Conservation (phyloP, 73 alveolate genomes). For the Blepharisma japonicum region DNA sequence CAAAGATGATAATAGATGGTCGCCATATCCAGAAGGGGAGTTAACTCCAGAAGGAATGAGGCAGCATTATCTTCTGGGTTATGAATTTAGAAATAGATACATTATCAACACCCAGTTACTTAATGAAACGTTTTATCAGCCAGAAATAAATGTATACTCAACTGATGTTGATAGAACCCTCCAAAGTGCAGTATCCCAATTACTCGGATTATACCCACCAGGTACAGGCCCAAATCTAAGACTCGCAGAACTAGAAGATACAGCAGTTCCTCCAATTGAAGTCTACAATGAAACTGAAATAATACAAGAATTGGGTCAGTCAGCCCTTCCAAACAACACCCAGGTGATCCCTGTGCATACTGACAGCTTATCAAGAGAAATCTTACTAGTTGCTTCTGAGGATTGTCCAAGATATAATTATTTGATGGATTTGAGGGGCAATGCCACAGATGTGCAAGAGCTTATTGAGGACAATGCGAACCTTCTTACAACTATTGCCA, state of each 20-base stretch:
- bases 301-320: not conserved
- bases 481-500: not conserved
- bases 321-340: not conserved
- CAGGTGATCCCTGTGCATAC: not conserved
- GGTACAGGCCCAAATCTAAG: slow-evolving; percentile 6
- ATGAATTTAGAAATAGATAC: not conserved
- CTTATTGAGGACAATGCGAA: not conserved
- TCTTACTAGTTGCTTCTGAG: not conserved
- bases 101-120: not conserved
- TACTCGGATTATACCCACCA: slow-evolving; percentile 9
- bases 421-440: not conserved
- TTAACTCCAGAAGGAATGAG: slow-evolving; percentile 17
- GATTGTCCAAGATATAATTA: not conserved
- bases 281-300: not conserved
- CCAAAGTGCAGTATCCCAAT: not conserved
- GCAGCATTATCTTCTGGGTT: not conserved
- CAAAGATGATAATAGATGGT: not conserved
- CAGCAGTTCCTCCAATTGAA: slow-evolving; percentile 11
- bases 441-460: not conserved
- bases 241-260: not conserved
- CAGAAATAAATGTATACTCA: not conserved
- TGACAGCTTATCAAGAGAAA: not conserved
- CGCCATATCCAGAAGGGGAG: slow-evolving; percentile 8
- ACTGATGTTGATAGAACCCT: not conserved
- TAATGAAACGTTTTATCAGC: not conserved